Conservation (phyloP, 179 eudicot genomes). For the Camellia oleifera region DNA sequence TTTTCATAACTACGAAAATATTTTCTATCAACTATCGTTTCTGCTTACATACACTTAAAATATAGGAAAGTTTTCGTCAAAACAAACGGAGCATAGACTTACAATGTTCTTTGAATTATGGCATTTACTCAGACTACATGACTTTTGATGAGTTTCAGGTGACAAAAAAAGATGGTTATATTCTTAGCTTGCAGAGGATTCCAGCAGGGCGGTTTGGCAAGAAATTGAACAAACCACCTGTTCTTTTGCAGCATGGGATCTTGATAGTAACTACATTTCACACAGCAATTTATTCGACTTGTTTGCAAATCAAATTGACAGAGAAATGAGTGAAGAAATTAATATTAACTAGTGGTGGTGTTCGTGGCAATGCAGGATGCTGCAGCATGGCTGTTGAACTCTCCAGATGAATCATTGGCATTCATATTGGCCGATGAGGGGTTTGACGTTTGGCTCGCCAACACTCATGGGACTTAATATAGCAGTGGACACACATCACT, state of each 20-base stretch:
- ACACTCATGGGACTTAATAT: slow-evolving; percentile 54
- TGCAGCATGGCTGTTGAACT: slow-evolving; percentile 51
- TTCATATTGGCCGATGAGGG: slow-evolving; percentile 68
- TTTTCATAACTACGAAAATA: too few relatives aligned
- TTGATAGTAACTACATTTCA: slow-evolving; percentile 36
- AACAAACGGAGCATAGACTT: too few relatives aligned
- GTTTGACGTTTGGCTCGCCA: slow-evolving; percentile 73
- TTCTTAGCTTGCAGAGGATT: slow-evolving; percentile 71
- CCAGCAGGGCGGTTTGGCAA: slow-evolving; percentile 38
- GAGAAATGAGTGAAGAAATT: not conserved
- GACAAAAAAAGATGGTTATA: slow-evolving; percentile 64
- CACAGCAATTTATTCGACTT: slow-evolving; percentile 3
- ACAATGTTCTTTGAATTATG: not conserved
- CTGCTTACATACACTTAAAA: too few relatives aligned
- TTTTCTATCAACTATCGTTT: too few relatives aligned
- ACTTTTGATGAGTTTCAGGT: slow-evolving; percentile 36
- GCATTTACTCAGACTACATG: not conserved
- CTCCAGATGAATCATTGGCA: slow-evolving; percentile 53
- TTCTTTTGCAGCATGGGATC: slow-evolving; percentile 72
- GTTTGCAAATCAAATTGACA: not conserved
- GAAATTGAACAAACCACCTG: slow-evolving; percentile 40
- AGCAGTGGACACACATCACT: slow-evolving; percentile 57
- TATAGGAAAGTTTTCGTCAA: too few relatives aligned
- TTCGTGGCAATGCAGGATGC: slow-evolving; percentile 41
- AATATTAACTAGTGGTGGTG: not conserved